These are phyloP conservation scores for Rhizopogon vesiculosus DNA, from an alignment of 768 basidiomycete species.

Conservation along the genomic window DNA sequence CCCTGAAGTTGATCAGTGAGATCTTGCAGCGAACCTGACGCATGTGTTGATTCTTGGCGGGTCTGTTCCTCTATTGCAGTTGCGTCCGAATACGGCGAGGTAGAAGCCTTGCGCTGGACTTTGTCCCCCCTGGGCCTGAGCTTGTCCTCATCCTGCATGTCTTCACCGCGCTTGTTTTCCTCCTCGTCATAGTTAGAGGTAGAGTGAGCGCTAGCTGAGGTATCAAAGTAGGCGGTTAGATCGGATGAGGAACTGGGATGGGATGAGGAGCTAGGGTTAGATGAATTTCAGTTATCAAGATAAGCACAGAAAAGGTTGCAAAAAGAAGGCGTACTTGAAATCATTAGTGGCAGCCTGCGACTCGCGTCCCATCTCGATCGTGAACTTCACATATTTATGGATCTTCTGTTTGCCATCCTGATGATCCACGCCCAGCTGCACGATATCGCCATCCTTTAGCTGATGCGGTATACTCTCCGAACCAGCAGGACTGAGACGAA, in stretches of 20 bases:
- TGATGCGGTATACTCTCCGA: constrained; percentile 72
- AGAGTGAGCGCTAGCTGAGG: no score
- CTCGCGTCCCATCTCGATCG: constrained; percentile 83
- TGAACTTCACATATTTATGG: constrained; percentile 96
- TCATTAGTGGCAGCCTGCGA: constrained; percentile 88
- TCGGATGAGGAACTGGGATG: no score
- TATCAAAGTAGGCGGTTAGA: no score
- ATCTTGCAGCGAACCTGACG: background rate
- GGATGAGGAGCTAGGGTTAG: constrained; percentile 66
- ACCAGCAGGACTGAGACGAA: constrained; percentile 77
- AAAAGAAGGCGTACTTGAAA: constrained; percentile 56
- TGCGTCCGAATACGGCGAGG: background rate
- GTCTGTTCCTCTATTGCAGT: background rate
- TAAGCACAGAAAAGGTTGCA: background rate
- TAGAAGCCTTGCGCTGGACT: background rate
- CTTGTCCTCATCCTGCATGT: no score
- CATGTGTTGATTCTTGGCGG: background rate
- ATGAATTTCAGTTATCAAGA: background rate
- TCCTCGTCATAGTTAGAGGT: no score
- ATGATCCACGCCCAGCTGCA: constrained; percentile 96
- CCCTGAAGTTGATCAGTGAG: background rate
- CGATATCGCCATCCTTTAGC: constrained; percentile 89
- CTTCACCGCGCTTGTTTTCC: no score
- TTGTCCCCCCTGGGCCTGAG: no score
- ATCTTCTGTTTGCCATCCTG: constrained; percentile 97